Conservation (phyloP, 371 early-diverging fungal species). For the Mucor circinelloides region DNA sequence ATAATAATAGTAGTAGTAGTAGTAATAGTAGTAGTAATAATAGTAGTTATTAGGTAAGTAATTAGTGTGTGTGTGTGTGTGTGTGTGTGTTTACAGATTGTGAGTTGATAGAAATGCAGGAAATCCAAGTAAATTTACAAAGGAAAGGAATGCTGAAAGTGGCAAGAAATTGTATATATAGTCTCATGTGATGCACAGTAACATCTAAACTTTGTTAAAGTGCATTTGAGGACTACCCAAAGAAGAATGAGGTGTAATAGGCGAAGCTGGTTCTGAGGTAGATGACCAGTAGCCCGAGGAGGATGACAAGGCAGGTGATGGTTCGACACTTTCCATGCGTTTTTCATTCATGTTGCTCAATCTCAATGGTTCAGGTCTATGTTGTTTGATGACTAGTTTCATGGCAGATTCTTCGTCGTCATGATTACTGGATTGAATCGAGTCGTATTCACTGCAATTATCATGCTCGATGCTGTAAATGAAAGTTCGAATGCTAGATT, state of each 20-base stretch:
- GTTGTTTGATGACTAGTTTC: neutral
- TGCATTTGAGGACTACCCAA: conserved; percentile 7
- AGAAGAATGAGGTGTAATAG: conserved; percentile 29
- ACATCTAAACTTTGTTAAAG: conserved; percentile 11
- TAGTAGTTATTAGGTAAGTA: neutral
- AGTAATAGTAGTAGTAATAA: neutral
- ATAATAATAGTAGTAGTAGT: conserved; percentile 3
- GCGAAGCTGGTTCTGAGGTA: conserved; percentile 35
- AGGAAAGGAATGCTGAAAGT: neutral
- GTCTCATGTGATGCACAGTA: neutral
- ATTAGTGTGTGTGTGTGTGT: neutral
- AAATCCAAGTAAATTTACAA: conserved; percentile 6
- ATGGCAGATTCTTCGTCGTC: conserved; percentile 7
- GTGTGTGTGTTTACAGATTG: neutral
- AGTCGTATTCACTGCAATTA: conserved; percentile 19
- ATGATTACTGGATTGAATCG: neutral
- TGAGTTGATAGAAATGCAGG: conserved; percentile 10
- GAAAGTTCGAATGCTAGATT: conserved; percentile 24
- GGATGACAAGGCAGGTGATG: conserved; percentile 12
- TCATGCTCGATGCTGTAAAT: conserved; percentile 30
- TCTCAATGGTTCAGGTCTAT: conserved; percentile 14
- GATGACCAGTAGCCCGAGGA: conserved; percentile 30
- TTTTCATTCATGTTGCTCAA: conserved; percentile 5
- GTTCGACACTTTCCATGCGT: neutral
- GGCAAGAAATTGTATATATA: neutral